Evolutionary conservation across 1,139 yeast species (phyloP), one percentile per base, ranked within the genome.

Genomic region (Sugiyamaella castrensis): DNA sequence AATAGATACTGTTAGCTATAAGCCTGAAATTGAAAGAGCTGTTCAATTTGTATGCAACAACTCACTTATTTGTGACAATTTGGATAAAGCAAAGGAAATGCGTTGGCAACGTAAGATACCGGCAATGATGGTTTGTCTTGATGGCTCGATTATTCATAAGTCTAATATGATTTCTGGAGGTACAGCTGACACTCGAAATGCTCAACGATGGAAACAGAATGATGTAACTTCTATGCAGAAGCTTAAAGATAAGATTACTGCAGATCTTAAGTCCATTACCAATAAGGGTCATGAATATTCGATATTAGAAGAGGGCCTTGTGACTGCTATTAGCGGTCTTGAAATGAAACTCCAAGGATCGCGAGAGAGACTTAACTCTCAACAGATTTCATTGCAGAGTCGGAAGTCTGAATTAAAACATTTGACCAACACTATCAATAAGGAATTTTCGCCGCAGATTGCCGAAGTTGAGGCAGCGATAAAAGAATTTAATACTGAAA

Each of bases 141-240:
- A 88, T 45, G 98, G 98, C 0, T 80, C 95, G 0, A 73, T 89
- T 31, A 86, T 92, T 48, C 92, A 88, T 63, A 81, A 80, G 60
- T 83, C 92, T 9, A 96, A 96, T 8, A 73, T 89, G 41, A 87
- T 92, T 95, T 86, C 98, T 11, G 98, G 97, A 68, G 98, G 98
- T 56, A 58, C 62, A 8, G 55, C 63, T n/a, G 64, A 64, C 15
- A 75, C 67, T 56, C 62, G 55, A 59, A 66, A 51, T 69, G 48
- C 59, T 8, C 53, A 69, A 52, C 76, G 79, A 57, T 88, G 96
- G 96, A 89, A 84, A 61, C 87, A 84, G 60, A 51, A 52, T 13
- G 89, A 85, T 57, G 79, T 81, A 59, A 78, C 78, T 47, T 71
- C 75, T 28, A 71, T 89, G 56, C 75, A 71, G 48, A 75, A 74